Evolutionary conservation across 225 moss, liverwort and hornwort genomes (phyloP).

Genomic region (Neckera pumila): DNA sequence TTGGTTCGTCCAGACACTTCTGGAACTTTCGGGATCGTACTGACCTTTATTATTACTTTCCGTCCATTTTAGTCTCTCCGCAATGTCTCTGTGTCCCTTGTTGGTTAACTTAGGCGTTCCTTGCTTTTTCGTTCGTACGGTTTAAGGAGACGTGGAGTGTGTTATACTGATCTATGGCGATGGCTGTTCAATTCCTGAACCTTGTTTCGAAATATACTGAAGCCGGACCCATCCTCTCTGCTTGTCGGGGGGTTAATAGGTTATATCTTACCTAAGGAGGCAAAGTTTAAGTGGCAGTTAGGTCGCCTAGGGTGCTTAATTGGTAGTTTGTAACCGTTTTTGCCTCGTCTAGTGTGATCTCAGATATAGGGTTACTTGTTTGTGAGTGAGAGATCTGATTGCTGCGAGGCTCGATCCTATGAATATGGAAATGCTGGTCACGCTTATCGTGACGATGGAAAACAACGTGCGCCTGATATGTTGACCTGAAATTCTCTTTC

Average conservation of each 20-base stretch:
- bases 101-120: not conserved
- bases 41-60: not conserved
- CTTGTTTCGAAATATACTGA: not conserved
- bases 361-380: not conserved
- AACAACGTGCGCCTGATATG: not conserved
- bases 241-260: not conserved
- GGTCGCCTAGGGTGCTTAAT: not conserved
- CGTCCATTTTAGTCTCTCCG: not conserved
- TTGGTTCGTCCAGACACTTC: not conserved
- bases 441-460: not conserved
- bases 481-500: not conserved
- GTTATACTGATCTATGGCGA: not conserved
- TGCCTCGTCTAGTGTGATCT: constrained; percentile 19
- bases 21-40: not conserved
- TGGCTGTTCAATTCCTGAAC: not conserved
- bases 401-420: not conserved
- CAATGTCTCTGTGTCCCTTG: not conserved
- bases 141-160: not conserved
- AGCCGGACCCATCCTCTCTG: not conserved
- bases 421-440: not conserved
- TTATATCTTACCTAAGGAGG: not conserved
- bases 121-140: not conserved
- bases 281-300: constrained; percentile 13
- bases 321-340: constrained; percentile 35
- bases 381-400: constrained; percentile 1